Evolutionary conservation across 2,329 filamentous ascomycete species (phyloP).

Genomic region (Fusarium sp.): DNA sequence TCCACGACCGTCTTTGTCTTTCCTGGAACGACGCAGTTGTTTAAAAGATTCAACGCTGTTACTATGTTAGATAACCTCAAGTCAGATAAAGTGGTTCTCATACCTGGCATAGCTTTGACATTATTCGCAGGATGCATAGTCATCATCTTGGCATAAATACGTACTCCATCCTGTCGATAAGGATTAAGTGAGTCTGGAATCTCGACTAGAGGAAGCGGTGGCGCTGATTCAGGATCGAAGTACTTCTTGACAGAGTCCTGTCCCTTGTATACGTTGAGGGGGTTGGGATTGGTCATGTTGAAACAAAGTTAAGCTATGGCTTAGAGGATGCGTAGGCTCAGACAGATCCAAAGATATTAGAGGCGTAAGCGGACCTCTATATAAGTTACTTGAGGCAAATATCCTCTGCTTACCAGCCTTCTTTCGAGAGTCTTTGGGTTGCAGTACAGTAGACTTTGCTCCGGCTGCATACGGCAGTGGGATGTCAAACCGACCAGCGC

Average conservation of each 20-base stretch:
- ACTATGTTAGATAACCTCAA: not conserved
- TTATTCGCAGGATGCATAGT: constrained; percentile 72
- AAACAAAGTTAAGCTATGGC: not conserved
- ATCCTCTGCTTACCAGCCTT: not conserved
- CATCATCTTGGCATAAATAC: constrained; percentile 75
- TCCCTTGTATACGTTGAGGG: constrained; percentile 67
- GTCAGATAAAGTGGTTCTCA: accelerated
- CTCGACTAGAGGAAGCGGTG: constrained; percentile 71
- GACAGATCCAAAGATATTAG: not conserved
- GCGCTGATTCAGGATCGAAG: constrained; percentile 67
- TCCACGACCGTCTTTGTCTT: constrained; percentile 66
- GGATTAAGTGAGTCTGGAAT: constrained; percentile 68
- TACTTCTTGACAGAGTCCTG: constrained; percentile 67
- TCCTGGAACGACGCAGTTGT: constrained; percentile 42
- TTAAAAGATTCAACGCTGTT: constrained; percentile 61
- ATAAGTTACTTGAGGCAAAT: not conserved
- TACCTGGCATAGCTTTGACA: constrained; percentile 71
- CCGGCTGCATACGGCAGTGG: constrained; percentile 5
- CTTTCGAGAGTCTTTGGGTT: not conserved
- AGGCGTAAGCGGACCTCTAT: not conserved
- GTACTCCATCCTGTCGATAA: constrained; percentile 65
- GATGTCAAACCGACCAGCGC: constrained; percentile 2
- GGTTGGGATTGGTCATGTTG: constrained; percentile 44
- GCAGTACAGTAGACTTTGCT: too few species aligned
- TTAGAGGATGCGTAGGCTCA: not conserved